Base-by-base conservation (phyloP, 2,329 filamentous ascomycete species). In the Cytospora piceicola region DNA sequence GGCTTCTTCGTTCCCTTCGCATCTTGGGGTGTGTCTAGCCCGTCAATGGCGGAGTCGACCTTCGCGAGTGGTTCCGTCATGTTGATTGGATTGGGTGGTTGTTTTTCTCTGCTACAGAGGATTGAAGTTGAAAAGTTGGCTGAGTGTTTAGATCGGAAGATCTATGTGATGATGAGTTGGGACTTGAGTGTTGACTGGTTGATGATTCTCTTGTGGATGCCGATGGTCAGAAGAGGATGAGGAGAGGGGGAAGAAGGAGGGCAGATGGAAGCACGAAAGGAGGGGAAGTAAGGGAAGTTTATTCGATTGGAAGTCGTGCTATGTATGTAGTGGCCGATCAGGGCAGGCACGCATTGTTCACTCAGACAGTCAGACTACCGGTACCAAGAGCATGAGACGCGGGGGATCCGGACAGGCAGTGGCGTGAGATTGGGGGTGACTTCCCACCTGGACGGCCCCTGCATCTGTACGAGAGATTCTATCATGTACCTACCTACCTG, bases 1-100 rank as follows among this genome's bases (percentile, higher is more conserved):
- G 90, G 85, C 70, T 80, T 80, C 75, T 85, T 86, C 77, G 86
- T 86, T 73, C 83, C 82, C 70, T 93, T 89, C 76, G 89, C 86
- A 66, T 85, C 82, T 39, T 90, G 85, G 66, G 88, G 89, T 73
- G 86, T 85, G 71, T 87, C 85, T 73, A 94, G 79, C 79, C 92
- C 92, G 76, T 93, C 89, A 75, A 96, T 88, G 82, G 92, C 93
- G 67, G 94, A 97, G 80, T 97, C 94, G 82, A 97, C 88, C 84
- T 96, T 96, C 80, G 86, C 85, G 77, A 96, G 87, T 74, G 90
- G 86, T 78, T 82, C 80, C 69, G 81, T 75, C 76, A 80, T 79
- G 74, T 69, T 78, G 71, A 61, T 66, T 56, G 36, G 34, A 63
- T 66, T 20, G 15, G 20, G 39, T 42, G 56, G 68, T 34, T 65